Conservation (phyloP, 192 early-diverging fungal species). For the Podila minutissima region DNA sequence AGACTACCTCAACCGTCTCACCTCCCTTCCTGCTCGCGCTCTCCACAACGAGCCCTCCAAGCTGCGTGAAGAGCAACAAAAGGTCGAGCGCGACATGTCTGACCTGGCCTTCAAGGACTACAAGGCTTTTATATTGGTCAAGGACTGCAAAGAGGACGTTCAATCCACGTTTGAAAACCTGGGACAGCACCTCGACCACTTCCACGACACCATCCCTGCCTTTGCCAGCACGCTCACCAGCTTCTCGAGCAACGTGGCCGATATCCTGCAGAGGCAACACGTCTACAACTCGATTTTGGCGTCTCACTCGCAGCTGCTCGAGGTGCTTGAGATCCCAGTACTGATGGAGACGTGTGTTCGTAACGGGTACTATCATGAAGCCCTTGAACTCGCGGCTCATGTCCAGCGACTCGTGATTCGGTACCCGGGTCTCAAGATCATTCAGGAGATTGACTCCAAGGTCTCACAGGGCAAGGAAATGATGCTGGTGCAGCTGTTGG, state of each 20-base stretch:
- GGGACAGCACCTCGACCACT: conserved; percentile 54
- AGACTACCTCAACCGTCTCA: conserved; percentile 72
- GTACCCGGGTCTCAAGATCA: conserved; percentile 64
- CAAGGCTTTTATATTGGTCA: conserved; percentile 71
- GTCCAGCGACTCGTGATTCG: conserved; percentile 65
- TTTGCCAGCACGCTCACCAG: conserved; percentile 56
- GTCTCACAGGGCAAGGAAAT: conserved; percentile 66
- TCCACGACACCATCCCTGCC: conserved; percentile 57
- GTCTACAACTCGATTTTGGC: conserved; percentile 64
- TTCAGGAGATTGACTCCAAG: conserved; percentile 70
- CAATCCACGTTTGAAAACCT: conserved; percentile 60
- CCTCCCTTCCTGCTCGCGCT: conserved; percentile 66
- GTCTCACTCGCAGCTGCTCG: conserved; percentile 65
- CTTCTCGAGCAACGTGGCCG: conserved; percentile 52
- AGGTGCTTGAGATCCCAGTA: conserved; percentile 81
- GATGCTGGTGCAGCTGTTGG: conserved; percentile 78
- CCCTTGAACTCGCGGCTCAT: conserved; percentile 80
- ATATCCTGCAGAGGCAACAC: conserved; percentile 45
- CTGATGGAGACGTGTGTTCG: conserved; percentile 85
- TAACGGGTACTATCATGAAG: conserved; percentile 86
- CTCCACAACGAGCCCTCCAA: conserved; percentile 66
- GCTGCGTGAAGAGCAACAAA: conserved; percentile 60
- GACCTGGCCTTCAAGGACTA: conserved; percentile 75
- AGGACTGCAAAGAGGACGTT: conserved; percentile 63
- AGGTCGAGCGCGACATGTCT: conserved; percentile 67